Percentiles rank a stretch among this genome's conserved stretches.
phyloP scores from a whole-genome alignment of 108 stramenopile species.

The Cyclostephanos invisitatus region DNA sequence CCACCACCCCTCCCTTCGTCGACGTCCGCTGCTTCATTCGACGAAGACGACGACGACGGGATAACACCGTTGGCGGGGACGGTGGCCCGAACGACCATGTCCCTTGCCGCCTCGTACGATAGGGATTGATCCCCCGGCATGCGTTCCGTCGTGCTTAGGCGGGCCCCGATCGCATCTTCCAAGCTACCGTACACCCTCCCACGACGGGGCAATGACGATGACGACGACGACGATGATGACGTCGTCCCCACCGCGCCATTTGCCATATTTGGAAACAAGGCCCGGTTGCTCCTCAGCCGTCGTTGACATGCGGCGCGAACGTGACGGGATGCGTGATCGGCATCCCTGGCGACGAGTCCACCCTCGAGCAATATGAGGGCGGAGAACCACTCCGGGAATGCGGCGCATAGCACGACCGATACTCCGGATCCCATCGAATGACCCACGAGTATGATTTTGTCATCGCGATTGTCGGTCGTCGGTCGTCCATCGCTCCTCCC shows the following conservation, averaged over 20 bases:
- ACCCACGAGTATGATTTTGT: constrained; percentile 59
- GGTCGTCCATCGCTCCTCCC: not conserved
- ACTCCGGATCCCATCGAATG: constrained; percentile 77
- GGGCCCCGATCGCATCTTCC: constrained; percentile 54
- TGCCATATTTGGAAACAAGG: constrained; percentile 30
- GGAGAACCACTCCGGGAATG: constrained; percentile 65
- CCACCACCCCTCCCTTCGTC: not conserved
- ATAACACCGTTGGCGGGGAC: constrained; percentile 3
- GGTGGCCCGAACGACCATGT: constrained; percentile 66
- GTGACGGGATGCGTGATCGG: constrained; percentile 52
- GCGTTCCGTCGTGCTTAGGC: constrained; percentile 58
- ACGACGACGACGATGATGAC: not conserved
- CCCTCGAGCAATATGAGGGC: constrained; percentile 69
- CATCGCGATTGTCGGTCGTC: not conserved
- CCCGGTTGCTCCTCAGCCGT: constrained; percentile 42
- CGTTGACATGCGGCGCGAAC: constrained; percentile 44
- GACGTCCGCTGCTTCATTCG: not conserved
- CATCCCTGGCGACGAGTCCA: constrained; percentile 57
- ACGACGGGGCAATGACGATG: not conserved
- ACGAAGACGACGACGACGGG: not conserved
- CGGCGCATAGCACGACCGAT: constrained; percentile 52
- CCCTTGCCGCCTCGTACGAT: constrained; percentile 62
- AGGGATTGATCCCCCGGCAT: constrained; percentile 84
- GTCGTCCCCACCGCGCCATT: not conserved
- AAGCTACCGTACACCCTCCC: constrained; percentile 35